Base-by-base conservation (phyloP, 1,284 basidiomycete genomes). In the Apiotrichum akiyoshidainum region DNA sequence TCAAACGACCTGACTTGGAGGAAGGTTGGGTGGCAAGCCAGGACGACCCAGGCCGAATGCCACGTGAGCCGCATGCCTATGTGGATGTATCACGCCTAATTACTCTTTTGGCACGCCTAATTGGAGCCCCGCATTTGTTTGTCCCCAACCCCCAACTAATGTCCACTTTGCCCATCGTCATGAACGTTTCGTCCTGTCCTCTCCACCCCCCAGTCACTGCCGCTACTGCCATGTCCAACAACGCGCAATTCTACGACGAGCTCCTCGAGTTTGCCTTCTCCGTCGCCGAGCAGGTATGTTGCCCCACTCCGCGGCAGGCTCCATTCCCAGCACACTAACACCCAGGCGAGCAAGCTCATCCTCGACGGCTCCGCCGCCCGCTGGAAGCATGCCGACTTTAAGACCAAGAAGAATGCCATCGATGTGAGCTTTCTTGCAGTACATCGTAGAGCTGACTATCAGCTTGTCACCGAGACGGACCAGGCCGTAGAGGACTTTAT, bases 391-490 rank as follows among this genome's bases (percentile, higher is more conserved):
- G 49, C 61, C 14, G 63, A 68, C 13, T 51, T 61, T 33, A 58
- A 66, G 22, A 60, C 60, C 33, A 74, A 74, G 65, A 71, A 70
- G 65, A 74, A 72, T 42, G 65, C 73, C 12, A 68, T 92, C 26
- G 91, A 93, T 77, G 74, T 78, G 55, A 59, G 71, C 42, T 21
- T 1, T 3, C 3, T n/a, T n/a, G n/a, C n/a, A 16, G 40, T 16
- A 1, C 40, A 12, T 17, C n/a, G 10, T n/a, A 4, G 19, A 21
- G 12, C 17, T 21, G 9, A 17, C 52, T 16, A 13, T 14, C 64
- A 81, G 73, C 81, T 97, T 33, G 94, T 98, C 12, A 98, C 94
- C 0, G 89, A 96, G 78, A 95, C 91, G 67, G 94, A 99, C 76
- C 88, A 94, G 58, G 86, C 83, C 26, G 92, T 96, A 9, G 94